Percentiles rank a stretch among this genome's conserved stretches.
These are phyloP conservation scores for Phyllosticta paracitricarpa DNA, from an alignment of 2,329 filamentous ascomycete species.

Conservation along the genomic window DNA sequence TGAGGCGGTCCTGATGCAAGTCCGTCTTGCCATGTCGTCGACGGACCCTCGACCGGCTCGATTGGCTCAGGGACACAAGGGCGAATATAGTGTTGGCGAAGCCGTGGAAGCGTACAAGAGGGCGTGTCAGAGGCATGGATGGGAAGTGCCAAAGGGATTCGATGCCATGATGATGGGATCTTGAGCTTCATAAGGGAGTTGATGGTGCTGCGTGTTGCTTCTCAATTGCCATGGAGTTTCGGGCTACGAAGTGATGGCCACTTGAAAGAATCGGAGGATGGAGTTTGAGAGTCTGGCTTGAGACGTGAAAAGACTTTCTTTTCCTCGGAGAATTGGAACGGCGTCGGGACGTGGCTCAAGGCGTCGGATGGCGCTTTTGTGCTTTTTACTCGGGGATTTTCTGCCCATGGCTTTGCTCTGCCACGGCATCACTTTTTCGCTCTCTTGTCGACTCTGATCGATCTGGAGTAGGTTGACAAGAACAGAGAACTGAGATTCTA, in stretches of 20 bases:
- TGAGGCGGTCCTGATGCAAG: constrained; percentile 71
- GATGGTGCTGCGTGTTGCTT: not conserved
- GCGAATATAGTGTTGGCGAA: constrained; percentile 58
- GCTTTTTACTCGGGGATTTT: no score
- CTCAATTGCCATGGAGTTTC: not conserved
- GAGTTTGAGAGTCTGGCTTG: not conserved
- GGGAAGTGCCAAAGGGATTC: constrained; percentile 52
- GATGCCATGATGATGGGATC: not conserved
- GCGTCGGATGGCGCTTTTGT: no score
- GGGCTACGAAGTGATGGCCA: not conserved
- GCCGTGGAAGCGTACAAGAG: constrained; percentile 65
- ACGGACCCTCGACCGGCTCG: constrained; percentile 62
- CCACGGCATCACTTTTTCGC: no score
- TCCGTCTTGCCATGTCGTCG: constrained; percentile 64
- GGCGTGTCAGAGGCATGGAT: constrained; percentile 60
- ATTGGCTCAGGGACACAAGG: constrained; percentile 34
- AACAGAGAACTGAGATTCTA: no score
- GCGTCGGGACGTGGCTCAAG: no score
- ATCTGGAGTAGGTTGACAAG: no score
- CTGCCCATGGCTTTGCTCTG: no score
- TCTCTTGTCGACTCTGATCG: no score
- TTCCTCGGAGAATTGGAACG: no score
- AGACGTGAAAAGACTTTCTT: not conserved
- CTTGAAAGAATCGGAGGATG: not conserved
- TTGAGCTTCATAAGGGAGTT: not conserved